Evolutionary conservation across 2,329 filamentous ascomycete species (phyloP).

Genomic region (Aspergillus fructus): DNA sequence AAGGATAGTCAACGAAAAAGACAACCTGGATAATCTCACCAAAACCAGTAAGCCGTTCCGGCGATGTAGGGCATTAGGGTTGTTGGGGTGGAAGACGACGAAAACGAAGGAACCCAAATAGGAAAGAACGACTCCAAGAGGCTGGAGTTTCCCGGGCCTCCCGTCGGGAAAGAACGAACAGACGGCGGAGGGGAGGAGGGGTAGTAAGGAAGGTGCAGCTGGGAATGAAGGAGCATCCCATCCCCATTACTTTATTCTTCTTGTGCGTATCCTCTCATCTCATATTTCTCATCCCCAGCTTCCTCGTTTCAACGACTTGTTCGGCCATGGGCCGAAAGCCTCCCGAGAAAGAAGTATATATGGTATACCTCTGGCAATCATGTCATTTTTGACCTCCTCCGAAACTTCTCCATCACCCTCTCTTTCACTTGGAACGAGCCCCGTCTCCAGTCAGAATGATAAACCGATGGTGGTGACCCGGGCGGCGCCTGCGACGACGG

Average conservation of each 20-base stretch:
- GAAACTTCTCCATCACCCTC: background rate
- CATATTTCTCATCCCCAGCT: background rate
- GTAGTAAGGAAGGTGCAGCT: too few species aligned
- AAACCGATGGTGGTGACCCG: background rate
- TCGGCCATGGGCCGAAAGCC: background rate
- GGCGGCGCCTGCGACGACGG: background rate
- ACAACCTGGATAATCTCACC: too few species aligned
- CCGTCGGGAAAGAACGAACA: too few species aligned
- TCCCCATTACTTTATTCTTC: too few species aligned
- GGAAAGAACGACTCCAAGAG: background rate
- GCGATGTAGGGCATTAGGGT: too few species aligned
- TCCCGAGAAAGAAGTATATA: background rate
- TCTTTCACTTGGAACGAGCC: background rate
- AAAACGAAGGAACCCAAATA: background rate
- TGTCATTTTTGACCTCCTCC: background rate
- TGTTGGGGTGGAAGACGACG: background rate
- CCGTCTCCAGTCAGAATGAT: conserved; percentile 2
- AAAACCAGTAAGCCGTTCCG: too few species aligned
- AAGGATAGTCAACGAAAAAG: too few species aligned
- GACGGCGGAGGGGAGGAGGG: too few species aligned
- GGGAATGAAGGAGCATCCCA: too few species aligned
- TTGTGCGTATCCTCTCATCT: too few species aligned
- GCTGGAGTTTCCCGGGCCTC: too few species aligned
- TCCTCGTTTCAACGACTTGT: background rate
- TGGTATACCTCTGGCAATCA: too few species aligned